Percentiles rank a stretch among this genome's conserved stretches.
Conservation (phyloP, 2,329 filamentous ascomycete genomes). For the Colletotrichum sp. region DNA sequence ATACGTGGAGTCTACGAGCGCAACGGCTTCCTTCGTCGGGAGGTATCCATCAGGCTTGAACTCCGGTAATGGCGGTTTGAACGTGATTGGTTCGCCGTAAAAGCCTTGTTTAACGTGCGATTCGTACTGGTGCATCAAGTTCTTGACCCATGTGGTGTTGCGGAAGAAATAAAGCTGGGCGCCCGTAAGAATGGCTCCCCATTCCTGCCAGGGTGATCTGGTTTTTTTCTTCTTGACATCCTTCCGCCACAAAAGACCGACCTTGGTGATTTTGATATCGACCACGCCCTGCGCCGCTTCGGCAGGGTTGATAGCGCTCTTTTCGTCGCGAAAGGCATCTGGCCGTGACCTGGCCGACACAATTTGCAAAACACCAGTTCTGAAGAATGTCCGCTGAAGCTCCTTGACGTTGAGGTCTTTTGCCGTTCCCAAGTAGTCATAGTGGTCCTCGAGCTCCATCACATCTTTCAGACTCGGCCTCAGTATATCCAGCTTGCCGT, state of each 20-base stretch:
- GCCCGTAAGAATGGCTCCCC: slow-evolving; percentile 95
- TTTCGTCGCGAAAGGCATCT: slow-evolving; percentile 92
- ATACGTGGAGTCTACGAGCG: slow-evolving; percentile 83
- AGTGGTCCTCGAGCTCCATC: slow-evolving; percentile 90
- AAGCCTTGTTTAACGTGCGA: slow-evolving; percentile 79
- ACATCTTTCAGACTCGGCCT: slow-evolving; percentile 90
- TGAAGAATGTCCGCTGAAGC: slow-evolving; percentile 87
- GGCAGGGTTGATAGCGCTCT: slow-evolving; percentile 81
- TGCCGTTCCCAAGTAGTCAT: slow-evolving; percentile 82
- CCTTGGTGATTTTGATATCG: slow-evolving; percentile 96
- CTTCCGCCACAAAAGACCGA: slow-evolving; percentile 93
- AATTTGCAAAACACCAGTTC: slow-evolving; percentile 91
- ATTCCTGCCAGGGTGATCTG: slow-evolving; percentile 97
- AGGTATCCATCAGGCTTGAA: slow-evolving; percentile 95
- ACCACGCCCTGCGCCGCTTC: slow-evolving; percentile 92
- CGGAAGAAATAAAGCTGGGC: slow-evolving; percentile 97
- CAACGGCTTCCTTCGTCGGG: slow-evolving; percentile 92
- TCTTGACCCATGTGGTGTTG: slow-evolving; percentile 92
- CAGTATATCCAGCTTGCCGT: slow-evolving; percentile 82
- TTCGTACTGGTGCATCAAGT: slow-evolving; percentile 86
- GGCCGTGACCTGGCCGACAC: slow-evolving; percentile 92
- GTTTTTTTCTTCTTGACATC: slow-evolving; percentile 93
- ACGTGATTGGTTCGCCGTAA: slow-evolving; percentile 78
- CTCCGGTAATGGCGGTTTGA: slow-evolving; percentile 86
- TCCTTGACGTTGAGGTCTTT: slow-evolving; percentile 79